Percentiles rank a stretch among this genome's conserved stretches.
These are phyloP conservation scores for Saxophila tyrrhenica DNA, from an alignment of 495 filamentous ascomycete species.

Conservation along the genomic window DNA sequence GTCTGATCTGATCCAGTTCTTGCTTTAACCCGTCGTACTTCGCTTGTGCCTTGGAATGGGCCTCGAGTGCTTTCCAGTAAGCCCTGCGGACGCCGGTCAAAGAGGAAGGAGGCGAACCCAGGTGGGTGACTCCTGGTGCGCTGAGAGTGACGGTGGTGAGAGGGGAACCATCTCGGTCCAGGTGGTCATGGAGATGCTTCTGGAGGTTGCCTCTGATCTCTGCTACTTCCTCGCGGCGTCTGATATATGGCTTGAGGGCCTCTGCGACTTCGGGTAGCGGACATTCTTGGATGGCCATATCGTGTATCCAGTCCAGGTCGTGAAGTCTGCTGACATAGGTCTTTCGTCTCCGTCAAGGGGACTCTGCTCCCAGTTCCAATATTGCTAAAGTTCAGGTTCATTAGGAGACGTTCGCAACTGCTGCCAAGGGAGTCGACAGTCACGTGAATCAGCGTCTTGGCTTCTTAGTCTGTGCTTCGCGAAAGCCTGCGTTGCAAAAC, in stretches of 20 bases:
- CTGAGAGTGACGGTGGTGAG: constrained; percentile 2
- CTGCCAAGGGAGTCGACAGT: too few relatives aligned
- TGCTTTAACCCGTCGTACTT: constrained; percentile 20
- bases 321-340: too few relatives aligned
- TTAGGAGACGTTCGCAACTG: too few relatives aligned
- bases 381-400: too few relatives aligned
- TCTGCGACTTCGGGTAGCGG: constrained; percentile 23
- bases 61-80: constrained; percentile 23
- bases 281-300: constrained; percentile 8
- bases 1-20: constrained; percentile 9
- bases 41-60: constrained; percentile 13
- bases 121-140: constrained; percentile 2
- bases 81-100: constrained; percentile 12
- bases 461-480: too few relatives aligned
- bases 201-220: constrained; percentile 19
- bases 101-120: background rate
- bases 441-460: too few relatives aligned
- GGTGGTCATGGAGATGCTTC: constrained; percentile 14
- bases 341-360: too few relatives aligned
- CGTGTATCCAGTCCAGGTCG: too few relatives aligned
- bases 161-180: background rate
- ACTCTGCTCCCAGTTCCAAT: too few relatives aligned
- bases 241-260: constrained; percentile 22
- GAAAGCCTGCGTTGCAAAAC: too few relatives aligned
- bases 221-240: constrained; percentile 20